A percentile compares a stretch with the other conserved stretches of the same genome.
Conservation (phyloP, 2,329 filamentous ascomycete genomes). For the Venturia pyrina region DNA sequence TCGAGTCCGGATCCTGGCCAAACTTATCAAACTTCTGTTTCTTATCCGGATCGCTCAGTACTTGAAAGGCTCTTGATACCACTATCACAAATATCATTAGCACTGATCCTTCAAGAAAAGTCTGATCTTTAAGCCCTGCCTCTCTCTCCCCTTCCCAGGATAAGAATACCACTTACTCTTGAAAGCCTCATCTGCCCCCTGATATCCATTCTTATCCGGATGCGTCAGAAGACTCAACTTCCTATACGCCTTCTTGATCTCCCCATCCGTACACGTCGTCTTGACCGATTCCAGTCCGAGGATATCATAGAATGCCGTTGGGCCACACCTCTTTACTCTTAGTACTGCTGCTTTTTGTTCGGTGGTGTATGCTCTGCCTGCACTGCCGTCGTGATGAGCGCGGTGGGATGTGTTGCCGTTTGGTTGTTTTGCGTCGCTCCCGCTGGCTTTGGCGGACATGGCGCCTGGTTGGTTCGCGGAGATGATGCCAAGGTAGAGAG, state of each 20-base stretch:
- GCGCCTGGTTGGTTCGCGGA: neutral
- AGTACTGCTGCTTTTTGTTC: conserved; percentile 90
- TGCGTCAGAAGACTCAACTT: conserved; percentile 91
- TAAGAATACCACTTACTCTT: conserved; percentile 52
- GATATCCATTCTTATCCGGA: conserved; percentile 97
- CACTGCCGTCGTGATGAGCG: conserved; percentile 67
- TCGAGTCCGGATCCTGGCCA: conserved; percentile 83
- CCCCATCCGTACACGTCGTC: conserved; percentile 60
- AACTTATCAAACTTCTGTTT: conserved; percentile 77
- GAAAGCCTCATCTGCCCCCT: conserved; percentile 93
- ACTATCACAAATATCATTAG: conserved; percentile 35
- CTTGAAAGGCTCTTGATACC: conserved; percentile 87
- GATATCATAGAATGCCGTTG: conserved; percentile 94
- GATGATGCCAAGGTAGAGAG: conserved; percentile 5
- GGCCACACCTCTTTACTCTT: conserved; percentile 71
- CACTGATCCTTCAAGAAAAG: neutral
- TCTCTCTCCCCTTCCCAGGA: neutral
- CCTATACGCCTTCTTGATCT: conserved; percentile 96
- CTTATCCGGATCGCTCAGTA: conserved; percentile 90
- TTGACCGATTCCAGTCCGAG: conserved; percentile 59
- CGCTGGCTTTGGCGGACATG: conserved; percentile 36
- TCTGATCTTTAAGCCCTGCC: neutral
- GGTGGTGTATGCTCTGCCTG: conserved; percentile 67
- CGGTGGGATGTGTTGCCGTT: conserved; percentile 34
- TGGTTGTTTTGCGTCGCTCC: conserved; percentile 28